phyloP scores from a whole-genome alignment of 2,329 filamentous ascomycete genomes.

The Colletotrichum sp. region DNA sequence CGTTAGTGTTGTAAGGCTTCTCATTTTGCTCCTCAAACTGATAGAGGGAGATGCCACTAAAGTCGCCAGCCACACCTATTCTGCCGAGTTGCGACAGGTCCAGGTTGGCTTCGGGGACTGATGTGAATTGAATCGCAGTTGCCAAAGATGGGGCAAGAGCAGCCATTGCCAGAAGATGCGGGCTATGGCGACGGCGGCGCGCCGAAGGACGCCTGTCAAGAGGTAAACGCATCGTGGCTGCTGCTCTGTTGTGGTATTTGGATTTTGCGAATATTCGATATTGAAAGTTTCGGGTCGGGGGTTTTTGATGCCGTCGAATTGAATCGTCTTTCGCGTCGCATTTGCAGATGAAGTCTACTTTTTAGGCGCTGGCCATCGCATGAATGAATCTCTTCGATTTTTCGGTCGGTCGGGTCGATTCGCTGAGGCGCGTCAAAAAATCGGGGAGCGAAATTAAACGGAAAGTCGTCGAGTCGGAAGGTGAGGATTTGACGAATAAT shows the following conservation, averaged over 20 bases:
- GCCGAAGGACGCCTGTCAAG: constrained; percentile 46
- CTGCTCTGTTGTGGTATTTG: not conserved
- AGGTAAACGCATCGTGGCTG: constrained; percentile 53
- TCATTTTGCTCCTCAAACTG: constrained; percentile 82
- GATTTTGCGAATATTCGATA: not conserved
- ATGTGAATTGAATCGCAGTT: constrained; percentile 62
- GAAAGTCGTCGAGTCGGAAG: constrained; percentile 5
- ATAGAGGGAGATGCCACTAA: constrained; percentile 89
- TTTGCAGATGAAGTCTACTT: constrained; percentile 12
- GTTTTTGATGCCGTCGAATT: not conserved
- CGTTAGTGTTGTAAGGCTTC: constrained; percentile 71
- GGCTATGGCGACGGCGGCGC: constrained; percentile 40
- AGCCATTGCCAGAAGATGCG: constrained; percentile 44
- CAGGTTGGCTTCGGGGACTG: constrained; percentile 73
- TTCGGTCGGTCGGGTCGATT: not conserved
- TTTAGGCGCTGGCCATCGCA: constrained; percentile 13
- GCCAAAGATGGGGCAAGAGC: constrained; percentile 47
- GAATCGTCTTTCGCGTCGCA: constrained; percentile 5
- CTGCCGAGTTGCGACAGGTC: constrained; percentile 80
- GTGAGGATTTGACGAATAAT: not conserved
- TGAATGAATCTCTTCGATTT: not conserved
- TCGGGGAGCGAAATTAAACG: constrained; percentile 10
- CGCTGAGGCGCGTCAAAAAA: constrained; percentile 9
- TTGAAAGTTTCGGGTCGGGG: not conserved
- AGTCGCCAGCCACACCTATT: constrained; percentile 87